A percentile compares a stretch with the other conserved stretches of the same genome.
Evolutionary conservation across 768 basidiomycete species (phyloP).

Genomic region (Russula sp.): DNA sequence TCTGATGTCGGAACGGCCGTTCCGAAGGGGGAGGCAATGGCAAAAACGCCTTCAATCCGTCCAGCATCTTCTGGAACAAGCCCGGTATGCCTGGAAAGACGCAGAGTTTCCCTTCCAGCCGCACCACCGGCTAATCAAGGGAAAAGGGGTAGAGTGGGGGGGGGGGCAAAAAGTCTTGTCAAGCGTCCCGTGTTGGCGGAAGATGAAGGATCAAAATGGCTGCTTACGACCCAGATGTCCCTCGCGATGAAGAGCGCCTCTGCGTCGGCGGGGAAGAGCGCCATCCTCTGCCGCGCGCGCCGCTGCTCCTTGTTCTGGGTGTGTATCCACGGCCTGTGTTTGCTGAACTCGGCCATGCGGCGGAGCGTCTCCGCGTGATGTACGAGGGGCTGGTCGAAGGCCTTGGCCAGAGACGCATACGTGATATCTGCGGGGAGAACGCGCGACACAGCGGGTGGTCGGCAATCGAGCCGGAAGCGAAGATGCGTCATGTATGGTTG

Average conservation of each 20-base stretch:
- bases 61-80: conserved; percentile 78
- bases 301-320: conserved; percentile 70
- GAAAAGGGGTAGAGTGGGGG: background rate
- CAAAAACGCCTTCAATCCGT: conserved; percentile 64
- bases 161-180: conserved; percentile 9
- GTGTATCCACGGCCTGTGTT: conserved; percentile 48
- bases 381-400: conserved; percentile 64
- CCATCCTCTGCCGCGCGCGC: conserved; percentile 81
- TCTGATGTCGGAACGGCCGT: conserved; percentile 72
- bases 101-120: conserved; percentile 80
- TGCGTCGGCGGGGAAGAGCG: conserved; percentile 71
- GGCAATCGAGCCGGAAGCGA: background rate
- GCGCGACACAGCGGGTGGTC: background rate
- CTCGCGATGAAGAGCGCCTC: conserved; percentile 75
- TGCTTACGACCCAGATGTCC: conserved; percentile 80
- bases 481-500: background rate
- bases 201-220: background rate
- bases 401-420: conserved; percentile 79
- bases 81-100: conserved; percentile 88
- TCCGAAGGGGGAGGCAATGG: conserved; percentile 70
- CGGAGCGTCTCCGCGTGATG: conserved; percentile 74
- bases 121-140: conserved; percentile 65
- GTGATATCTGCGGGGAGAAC: conserved; percentile 61
- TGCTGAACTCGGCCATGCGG: conserved; percentile 61
- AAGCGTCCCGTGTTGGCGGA: background rate